Evolutionary conservation across 106 monocot genomes (phyloP).

Genomic region (Apostasia shenzhenica): DNA sequence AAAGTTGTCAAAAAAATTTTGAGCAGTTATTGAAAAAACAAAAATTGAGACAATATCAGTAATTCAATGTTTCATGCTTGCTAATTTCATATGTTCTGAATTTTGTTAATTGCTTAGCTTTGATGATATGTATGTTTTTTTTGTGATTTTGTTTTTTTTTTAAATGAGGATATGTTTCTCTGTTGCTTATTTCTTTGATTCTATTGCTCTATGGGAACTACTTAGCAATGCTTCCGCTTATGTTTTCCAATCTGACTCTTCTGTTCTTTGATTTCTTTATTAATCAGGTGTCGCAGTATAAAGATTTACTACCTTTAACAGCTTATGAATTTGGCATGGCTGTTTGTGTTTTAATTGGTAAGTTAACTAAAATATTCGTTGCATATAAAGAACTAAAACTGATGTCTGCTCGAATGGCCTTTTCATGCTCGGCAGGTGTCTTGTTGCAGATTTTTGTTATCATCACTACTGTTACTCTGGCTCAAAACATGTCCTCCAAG

Average conservation of each 20-base stretch:
- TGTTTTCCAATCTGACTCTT: background rate
- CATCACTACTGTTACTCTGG: slow-evolving; percentile 37
- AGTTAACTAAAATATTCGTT: slow-evolving; percentile 1
- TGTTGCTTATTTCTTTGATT: too few species aligned
- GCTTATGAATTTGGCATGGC: slow-evolving; percentile 31
- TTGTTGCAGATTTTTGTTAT: slow-evolving; percentile 52
- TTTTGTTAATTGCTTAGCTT: too few species aligned
- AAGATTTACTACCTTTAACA: slow-evolving; percentile 16
- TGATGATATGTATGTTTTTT: background rate
- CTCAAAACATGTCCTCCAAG: slow-evolving; percentile 73
- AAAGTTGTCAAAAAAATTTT: too few species aligned
- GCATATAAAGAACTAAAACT: background rate
- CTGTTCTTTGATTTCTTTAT: background rate
- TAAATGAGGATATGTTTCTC: too few species aligned
- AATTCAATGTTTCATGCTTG: too few species aligned
- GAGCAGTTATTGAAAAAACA: too few species aligned
- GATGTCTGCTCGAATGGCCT: background rate
- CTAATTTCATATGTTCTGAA: too few species aligned
- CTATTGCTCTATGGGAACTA: too few species aligned
- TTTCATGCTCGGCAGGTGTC: slow-evolving; percentile 28
- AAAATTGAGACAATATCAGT: too few species aligned
- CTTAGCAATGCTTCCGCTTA: too few species aligned
- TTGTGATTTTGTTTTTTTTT: background rate
- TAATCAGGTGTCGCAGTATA: slow-evolving; percentile 30
- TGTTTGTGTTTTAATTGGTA: slow-evolving; percentile 32